phyloP scores from a whole-genome alignment of 805 yeast genomes.

The Metschnikowia cubensis region DNA sequence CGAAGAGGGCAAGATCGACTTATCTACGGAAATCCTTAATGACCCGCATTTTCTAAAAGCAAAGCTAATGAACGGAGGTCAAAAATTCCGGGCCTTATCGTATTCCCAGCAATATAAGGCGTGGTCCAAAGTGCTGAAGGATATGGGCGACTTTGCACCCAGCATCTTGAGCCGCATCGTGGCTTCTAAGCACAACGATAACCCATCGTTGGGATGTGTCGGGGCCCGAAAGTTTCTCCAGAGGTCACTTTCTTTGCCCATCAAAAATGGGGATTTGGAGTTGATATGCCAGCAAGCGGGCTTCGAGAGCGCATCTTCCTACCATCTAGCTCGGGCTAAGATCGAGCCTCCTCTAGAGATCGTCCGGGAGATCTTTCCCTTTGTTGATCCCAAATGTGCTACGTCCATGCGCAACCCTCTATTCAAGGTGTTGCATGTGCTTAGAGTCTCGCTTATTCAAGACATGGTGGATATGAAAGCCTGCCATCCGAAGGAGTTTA shows the following conservation, averaged over 20 bases:
- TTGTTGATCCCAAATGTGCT: conserved; percentile 16
- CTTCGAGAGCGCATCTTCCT: conserved; percentile 18
- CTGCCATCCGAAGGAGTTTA: conserved; percentile 22
- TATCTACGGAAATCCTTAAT: conserved; percentile 6
- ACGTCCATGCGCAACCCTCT: conserved; percentile 15
- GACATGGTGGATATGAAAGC: conserved; percentile 27
- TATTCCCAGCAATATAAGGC: conserved; percentile 28
- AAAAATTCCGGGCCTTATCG: conserved; percentile 21
- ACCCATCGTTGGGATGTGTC: conserved; percentile 2
- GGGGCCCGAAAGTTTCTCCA: neutral
- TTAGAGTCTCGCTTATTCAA: conserved; percentile 25
- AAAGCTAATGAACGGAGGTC: conserved; percentile 24
- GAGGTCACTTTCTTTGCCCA: conserved; percentile 1
- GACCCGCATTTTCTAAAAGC: conserved; percentile 15
- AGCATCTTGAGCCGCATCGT: conserved; percentile 20
- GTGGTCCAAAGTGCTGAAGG: conserved; percentile 18
- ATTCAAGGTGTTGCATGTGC: conserved; percentile 10
- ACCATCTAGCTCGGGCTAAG: conserved; percentile 17
- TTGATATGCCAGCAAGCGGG: conserved; percentile 21
- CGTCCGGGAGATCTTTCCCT: conserved; percentile 27
- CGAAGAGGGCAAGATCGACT: conserved; percentile 21
- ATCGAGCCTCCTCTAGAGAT: conserved; percentile 26
- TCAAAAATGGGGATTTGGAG: conserved; percentile 14
- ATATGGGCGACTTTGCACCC: conserved; percentile 19
- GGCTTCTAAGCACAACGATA: conserved; percentile 8